phyloP scores from a whole-genome alignment of 2,329 filamentous ascomycete genomes.

The Cryphonectria carpinicola region DNA sequence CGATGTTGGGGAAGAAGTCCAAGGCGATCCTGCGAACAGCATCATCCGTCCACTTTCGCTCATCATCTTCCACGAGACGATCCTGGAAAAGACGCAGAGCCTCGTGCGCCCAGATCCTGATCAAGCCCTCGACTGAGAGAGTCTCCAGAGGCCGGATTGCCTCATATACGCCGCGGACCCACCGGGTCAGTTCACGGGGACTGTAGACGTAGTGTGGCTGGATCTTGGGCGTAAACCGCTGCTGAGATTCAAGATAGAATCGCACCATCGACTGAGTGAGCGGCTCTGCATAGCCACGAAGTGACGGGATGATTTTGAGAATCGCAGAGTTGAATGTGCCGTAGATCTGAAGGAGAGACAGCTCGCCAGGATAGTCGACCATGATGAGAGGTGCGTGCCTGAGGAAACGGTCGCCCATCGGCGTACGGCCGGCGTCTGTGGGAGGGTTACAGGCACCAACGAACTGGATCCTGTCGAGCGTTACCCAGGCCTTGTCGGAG shows the following conservation, averaged over 20 bases:
- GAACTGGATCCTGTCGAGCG: conserved; percentile 96
- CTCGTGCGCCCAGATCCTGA: conserved; percentile 98
- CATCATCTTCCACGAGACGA: conserved; percentile 90
- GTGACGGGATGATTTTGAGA: conserved; percentile 91
- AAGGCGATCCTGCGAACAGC: conserved; percentile 83
- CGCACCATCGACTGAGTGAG: conserved; percentile 98
- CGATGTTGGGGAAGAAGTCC: conserved; percentile 93
- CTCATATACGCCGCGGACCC: conserved; percentile 97
- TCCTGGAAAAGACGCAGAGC: conserved; percentile 96
- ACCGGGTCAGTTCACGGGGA: conserved; percentile 95
- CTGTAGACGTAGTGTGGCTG: conserved; percentile 99
- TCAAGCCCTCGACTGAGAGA: conserved; percentile 84
- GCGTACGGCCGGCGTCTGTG: conserved; percentile 94
- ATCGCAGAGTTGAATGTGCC: conserved; percentile 97
- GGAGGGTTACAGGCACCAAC: conserved; percentile 98
- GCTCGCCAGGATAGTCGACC: conserved; percentile 98
- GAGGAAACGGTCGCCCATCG: conserved; percentile 90
- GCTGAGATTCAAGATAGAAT: conserved; percentile 93
- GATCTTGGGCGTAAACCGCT: conserved; percentile 92
- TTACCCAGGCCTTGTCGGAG: conserved; percentile 96
- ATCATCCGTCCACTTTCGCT: conserved; percentile 93
- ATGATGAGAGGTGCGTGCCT: conserved; percentile 98
- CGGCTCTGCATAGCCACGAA: conserved; percentile 93
- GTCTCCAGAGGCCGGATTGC: conserved; percentile 91
- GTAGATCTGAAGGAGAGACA: conserved; percentile 95